Base-by-base conservation (phyloP, 1,284 basidiomycete genomes). In the Cutaneotrichosporon sp. region DNA sequence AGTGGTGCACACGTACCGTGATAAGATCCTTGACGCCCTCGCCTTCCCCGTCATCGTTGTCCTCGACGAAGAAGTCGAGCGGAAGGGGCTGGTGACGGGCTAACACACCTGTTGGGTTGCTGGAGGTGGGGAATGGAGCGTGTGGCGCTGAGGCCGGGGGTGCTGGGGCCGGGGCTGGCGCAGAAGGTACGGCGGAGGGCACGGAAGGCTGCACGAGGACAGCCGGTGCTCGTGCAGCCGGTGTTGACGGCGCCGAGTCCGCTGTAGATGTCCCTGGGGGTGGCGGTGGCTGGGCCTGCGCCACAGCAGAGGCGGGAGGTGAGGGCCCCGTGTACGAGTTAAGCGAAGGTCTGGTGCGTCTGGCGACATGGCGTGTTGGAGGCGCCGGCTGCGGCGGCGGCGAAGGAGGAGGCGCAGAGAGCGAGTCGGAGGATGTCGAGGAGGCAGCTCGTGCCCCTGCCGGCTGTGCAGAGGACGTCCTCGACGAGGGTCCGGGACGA, bases 41-140 rank as follows among this genome's bases (percentile, higher is more conserved):
- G 13, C 24, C 36, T 6, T 49, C 16, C 2, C 22, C n/a, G 2
- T 36, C 16, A 2, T 3, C 20, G 9, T 3, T 25, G 13, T 42
- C 36, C 13, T 36, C 34, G 3, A 59, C 27, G 49, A 46, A 34
- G 45, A 59, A 59, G 14, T 29, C 31, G 27, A 59, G 51, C 9
- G 51, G 58, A 1, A 34, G 20, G 1, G 3, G 29, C 14, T 36
- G 42, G 18, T 18, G 20, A 2, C 5, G 20, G 29, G 52, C 27
- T 24, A 59, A 38, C 7, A 54, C 42, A 9, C 50, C 55, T 10
- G 18, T 42, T 2, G 43, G 27, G 6, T 14, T 16, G 18, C 7
- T 34, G 3, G 54, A 31, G 20, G 16, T 27, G n/a, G n/a, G 9
- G n/a, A 36, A 14, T n/a, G 20, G 22, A n/a, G n/a, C 43, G 34